Evolutionary conservation across 1,284 basidiomycete genomes (phyloP).

Genomic region (Moniliophthora roreri): DNA sequence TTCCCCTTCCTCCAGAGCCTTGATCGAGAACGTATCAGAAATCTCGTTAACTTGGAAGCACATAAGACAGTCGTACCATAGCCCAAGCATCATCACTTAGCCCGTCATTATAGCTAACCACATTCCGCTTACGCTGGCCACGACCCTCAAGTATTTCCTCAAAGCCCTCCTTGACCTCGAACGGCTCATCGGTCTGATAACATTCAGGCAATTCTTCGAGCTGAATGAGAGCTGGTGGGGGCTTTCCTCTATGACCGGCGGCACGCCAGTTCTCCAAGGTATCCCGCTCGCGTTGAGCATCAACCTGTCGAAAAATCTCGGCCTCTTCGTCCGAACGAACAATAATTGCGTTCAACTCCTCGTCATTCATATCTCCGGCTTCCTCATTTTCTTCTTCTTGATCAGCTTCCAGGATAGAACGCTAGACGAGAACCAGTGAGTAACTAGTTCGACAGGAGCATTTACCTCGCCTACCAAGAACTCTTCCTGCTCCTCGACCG

Average conservation of each 20-base stretch:
- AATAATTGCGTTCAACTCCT: slow-evolving; percentile 94
- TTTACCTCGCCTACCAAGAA: slow-evolving; percentile 74
- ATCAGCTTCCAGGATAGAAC: slow-evolving; percentile 84
- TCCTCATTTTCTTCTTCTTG: slow-evolving; percentile 93
- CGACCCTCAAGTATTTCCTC: slow-evolving; percentile 78
- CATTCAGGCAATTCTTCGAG: slow-evolving; percentile 92
- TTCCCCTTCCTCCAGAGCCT: slow-evolving; percentile 87
- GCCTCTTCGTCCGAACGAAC: slow-evolving; percentile 85
- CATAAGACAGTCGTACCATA: slow-evolving; percentile 46
- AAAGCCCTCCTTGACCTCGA: slow-evolving; percentile 58
- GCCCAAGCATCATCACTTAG: slow-evolving; percentile 94
- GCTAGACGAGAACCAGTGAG: slow-evolving; percentile 48
- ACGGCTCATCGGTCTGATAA: slow-evolving; percentile 85
- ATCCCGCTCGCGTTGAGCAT: slow-evolving; percentile 79
- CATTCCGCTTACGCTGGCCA: slow-evolving; percentile 80
- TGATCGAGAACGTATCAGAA: too few relatives aligned
- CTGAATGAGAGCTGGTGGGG: slow-evolving; percentile 80
- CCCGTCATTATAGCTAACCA: slow-evolving; percentile 94
- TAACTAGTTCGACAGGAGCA: slow-evolving; percentile 5
- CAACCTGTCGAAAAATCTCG: slow-evolving; percentile 82
- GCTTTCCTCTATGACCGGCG: slow-evolving; percentile 76
- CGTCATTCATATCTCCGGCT: slow-evolving; percentile 94
- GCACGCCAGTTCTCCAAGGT: slow-evolving; percentile 72
- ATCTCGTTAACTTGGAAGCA: too few relatives aligned
- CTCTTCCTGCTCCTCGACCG: slow-evolving; percentile 96